phyloP scores from a whole-genome alignment of 176 grass and related monocot species.

The Pontederia crassipes region DNA sequence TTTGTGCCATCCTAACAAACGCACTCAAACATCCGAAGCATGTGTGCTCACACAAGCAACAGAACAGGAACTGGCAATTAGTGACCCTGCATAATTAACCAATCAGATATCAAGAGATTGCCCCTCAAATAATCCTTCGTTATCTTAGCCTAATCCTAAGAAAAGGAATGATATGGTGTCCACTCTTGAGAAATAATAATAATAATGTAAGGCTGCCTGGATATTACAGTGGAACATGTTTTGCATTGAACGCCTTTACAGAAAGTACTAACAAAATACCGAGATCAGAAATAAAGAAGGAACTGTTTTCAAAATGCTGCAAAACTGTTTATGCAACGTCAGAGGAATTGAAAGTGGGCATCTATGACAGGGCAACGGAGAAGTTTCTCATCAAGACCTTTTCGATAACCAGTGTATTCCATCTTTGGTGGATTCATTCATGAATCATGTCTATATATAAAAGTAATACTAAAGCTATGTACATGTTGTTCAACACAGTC shows the following conservation, averaged over 20 bases:
- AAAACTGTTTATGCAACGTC: constrained; percentile 5
- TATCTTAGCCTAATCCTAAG: background rate
- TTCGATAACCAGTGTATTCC: constrained; percentile 30
- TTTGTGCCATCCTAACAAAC: too few species aligned
- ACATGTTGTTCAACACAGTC: background rate
- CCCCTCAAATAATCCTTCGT: too few species aligned
- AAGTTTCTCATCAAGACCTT: constrained; percentile 3
- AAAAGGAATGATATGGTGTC: background rate
- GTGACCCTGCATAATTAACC: too few species aligned
- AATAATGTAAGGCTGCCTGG: background rate
- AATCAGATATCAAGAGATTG: too few species aligned
- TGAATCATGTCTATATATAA: constrained; percentile 33
- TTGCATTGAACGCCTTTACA: background rate
- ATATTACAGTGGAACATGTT: background rate
- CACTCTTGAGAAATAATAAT: background rate
- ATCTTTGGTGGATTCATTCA: constrained; percentile 28
- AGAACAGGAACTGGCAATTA: too few species aligned
- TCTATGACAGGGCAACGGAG: constrained; percentile 23
- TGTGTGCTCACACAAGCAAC: too few species aligned
- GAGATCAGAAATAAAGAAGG: background rate
- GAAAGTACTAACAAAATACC: constrained; percentile 2
- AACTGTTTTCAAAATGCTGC: constrained; percentile 13
- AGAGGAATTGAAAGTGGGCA: constrained; percentile 29
- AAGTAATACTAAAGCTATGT: constrained; percentile 17
- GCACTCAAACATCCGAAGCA: too few species aligned